Percentiles rank a stretch among this genome's conserved stretches.
phyloP scores from a whole-genome alignment of 2,329 filamentous ascomycete genomes.

The Phyllosticta paracitricarpa region DNA sequence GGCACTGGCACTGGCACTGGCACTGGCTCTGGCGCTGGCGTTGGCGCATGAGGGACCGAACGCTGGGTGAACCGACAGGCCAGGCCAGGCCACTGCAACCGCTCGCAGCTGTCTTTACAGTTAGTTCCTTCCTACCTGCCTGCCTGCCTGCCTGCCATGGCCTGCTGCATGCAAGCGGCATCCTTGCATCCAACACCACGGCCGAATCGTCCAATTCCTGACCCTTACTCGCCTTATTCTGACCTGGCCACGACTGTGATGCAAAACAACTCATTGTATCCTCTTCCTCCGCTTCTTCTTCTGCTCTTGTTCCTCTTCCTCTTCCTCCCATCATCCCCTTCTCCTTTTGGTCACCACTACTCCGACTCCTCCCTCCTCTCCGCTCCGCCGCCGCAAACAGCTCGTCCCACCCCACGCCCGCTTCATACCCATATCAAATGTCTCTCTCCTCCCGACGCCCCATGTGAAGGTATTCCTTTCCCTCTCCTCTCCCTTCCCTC shows the following conservation, averaged over 20 bases:
- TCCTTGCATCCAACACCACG: background rate
- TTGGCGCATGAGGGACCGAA: background rate
- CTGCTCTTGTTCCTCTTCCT: background rate
- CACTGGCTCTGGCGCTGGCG: background rate
- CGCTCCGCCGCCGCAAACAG: constrained; percentile 5
- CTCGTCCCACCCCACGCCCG: background rate
- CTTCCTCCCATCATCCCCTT: background rate
- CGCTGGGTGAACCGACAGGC: no score
- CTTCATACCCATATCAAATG: constrained; percentile 8
- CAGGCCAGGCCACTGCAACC: background rate
- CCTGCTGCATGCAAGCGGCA: background rate
- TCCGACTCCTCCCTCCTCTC: background rate
- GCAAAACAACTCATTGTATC: background rate
- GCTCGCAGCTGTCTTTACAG: background rate
- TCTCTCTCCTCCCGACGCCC: background rate
- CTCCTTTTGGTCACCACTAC: background rate
- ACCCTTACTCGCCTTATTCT: background rate
- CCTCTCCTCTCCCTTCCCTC: background rate
- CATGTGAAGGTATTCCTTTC: constrained; percentile 6
- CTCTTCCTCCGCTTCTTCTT: background rate
- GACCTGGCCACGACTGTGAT: background rate
- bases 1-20: background rate
- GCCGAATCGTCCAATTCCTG: background rate
- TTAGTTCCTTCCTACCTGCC: no score
- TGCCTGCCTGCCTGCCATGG: background rate